Evolutionary conservation across 768 basidiomycete genomes (phyloP).

Genomic region (Chalciporus piperatus): DNA sequence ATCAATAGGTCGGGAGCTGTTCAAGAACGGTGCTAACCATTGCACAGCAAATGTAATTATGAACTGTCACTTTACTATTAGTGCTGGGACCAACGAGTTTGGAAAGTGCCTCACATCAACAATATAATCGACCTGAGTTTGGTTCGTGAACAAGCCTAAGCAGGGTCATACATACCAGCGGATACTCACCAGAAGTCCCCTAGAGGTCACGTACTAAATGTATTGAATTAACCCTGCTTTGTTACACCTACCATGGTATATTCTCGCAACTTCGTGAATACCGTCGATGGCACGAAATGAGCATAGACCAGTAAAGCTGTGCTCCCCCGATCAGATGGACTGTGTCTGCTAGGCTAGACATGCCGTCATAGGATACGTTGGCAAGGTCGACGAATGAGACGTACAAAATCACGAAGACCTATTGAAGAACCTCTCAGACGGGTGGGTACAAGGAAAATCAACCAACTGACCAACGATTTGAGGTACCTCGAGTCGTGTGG

Average conservation of each 20-base stretch:
- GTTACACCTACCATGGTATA: conserved; percentile 9
- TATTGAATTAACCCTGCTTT: not conserved
- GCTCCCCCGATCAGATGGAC: conserved; percentile 2
- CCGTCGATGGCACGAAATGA: conserved; percentile 7
- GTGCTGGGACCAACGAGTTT: not conserved
- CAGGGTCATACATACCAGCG: no score
- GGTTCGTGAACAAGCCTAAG: not conserved
- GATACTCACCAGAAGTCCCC: conserved; percentile 11
- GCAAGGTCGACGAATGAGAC: not conserved
- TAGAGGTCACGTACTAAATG: not conserved
- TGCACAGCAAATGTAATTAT: conserved; percentile 10
- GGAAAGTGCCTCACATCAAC: conserved; percentile 6
- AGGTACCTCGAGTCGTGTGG: conserved; percentile 2
- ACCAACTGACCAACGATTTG: conserved; percentile 8
- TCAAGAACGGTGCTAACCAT: not conserved
- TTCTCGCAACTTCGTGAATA: not conserved
- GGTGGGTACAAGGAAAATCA: not conserved
- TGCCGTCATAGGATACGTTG: not conserved
- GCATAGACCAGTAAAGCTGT: conserved; percentile 6
- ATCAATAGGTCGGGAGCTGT: not conserved
- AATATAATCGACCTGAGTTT: not conserved
- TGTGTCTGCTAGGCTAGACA: conserved; percentile 4
- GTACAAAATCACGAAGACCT: conserved; percentile 14
- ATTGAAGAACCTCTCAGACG: not conserved
- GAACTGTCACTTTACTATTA: conserved; percentile 6